Evolutionary conservation across 176 grass and related monocot species (phyloP).

Genomic region (bread wheat (Triticum aestivum)): IWGSC_CS_RefSeq_v2.1 NC_057804.1:483132403-483132902

Average conservation of each 20-base stretch:
- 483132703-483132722: background rate
- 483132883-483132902: constrained; percentile 7
- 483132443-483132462: background rate
- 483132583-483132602: background rate
- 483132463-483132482: background rate
- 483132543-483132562: background rate
- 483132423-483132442: background rate
- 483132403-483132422: background rate
- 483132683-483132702: constrained; percentile 9
- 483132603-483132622: background rate
- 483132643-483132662: background rate
- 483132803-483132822: background rate
- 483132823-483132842: background rate
- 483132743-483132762: background rate
- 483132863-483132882: background rate
- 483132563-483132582: background rate
- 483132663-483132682: constrained; percentile 6
- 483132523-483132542: background rate
- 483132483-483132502: background rate
- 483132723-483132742: background rate
- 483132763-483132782: background rate
- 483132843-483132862: background rate
- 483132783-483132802: background rate
- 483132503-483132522: background rate
- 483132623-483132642: background rate